Conservation (phyloP, 495 filamentous ascomycete genomes). For the Aspergillus indologenus region DNA sequence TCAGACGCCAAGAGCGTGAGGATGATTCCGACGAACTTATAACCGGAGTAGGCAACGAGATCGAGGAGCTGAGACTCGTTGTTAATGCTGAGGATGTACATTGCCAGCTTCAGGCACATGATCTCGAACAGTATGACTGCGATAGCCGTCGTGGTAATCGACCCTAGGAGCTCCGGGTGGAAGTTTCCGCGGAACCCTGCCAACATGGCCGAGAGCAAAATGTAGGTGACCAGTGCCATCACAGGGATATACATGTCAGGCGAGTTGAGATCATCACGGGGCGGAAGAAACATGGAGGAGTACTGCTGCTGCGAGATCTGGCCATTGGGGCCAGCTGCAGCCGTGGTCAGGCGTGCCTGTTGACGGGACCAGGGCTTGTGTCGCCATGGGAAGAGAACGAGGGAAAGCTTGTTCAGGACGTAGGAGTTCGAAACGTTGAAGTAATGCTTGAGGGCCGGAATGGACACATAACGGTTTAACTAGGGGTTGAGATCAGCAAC, state of each 20-base stretch:
- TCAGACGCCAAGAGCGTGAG: slow-evolving; percentile 76
- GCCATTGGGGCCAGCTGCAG: slow-evolving; percentile 58
- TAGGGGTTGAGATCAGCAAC: slow-evolving; percentile 34
- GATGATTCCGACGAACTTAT: slow-evolving; percentile 98
- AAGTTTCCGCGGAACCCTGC: slow-evolving; percentile 91
- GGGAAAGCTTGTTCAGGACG: slow-evolving; percentile 75
- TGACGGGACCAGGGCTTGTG: slow-evolving; percentile 94
- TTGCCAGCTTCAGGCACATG: slow-evolving; percentile 81
- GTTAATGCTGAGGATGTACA: slow-evolving; percentile 88
- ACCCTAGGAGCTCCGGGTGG: slow-evolving; percentile 87
- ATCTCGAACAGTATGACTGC: slow-evolving; percentile 84
- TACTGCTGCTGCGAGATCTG: slow-evolving; percentile 54
- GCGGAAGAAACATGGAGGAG: slow-evolving; percentile 85
- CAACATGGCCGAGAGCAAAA: slow-evolving; percentile 83
- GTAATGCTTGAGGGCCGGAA: slow-evolving; percentile 91
- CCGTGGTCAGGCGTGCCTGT: slow-evolving; percentile 50
- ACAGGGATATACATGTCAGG: slow-evolving; percentile 98
- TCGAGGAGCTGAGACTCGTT: slow-evolving; percentile 86
- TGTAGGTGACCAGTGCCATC: slow-evolving; percentile 90
- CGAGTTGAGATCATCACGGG: slow-evolving; percentile 94
- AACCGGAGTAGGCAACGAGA: slow-evolving; percentile 91
- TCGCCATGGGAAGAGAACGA: slow-evolving; percentile 95
- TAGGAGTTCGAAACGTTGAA: slow-evolving; percentile 96
- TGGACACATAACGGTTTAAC: slow-evolving; percentile 91
- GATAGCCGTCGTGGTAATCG: slow-evolving; percentile 79